These are phyloP conservation scores for Termitomyces sp. DNA, from an alignment of 768 basidiomycete species.

Conservation along the genomic window DNA sequence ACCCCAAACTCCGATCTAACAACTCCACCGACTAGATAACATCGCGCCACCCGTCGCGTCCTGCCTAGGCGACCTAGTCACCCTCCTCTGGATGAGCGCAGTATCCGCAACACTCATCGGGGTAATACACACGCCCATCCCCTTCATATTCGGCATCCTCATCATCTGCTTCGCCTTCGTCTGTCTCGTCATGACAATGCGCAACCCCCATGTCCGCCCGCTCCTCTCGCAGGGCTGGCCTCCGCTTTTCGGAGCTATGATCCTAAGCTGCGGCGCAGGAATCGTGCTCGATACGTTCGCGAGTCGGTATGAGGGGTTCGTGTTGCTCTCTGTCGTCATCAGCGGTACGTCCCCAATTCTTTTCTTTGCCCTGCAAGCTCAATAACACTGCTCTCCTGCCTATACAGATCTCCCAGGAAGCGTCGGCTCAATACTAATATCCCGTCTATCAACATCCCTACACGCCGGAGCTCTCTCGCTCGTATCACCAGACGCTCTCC, in stretches of 20 bases:
- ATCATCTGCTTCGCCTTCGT: constrained; percentile 44
- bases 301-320: constrained; percentile 83
- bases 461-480: constrained; percentile 59
- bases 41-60: constrained; percentile 94
- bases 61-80: constrained; percentile 90
- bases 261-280: constrained; percentile 84
- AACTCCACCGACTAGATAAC: constrained; percentile 63
- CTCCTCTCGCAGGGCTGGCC: constrained; percentile 86
- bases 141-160: constrained; percentile 53
- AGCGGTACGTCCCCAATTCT: constrained; percentile 56
- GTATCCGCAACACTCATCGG: constrained; percentile 72
- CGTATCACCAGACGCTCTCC: constrained; percentile 18
- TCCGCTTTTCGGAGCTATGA: constrained; percentile 88
- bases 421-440: constrained; percentile 88
- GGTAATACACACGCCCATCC: constrained; percentile 63
- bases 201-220: constrained; percentile 67
- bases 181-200: constrained; percentile 55
- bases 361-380: not conserved
- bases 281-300: constrained; percentile 92
- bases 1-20: not conserved
- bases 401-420: constrained; percentile 78
- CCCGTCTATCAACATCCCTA: constrained; percentile 84
- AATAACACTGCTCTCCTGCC: too few species aligned
- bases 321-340: constrained; percentile 82
- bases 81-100: constrained; percentile 77